A percentile compares a stretch with the other conserved stretches of the same genome.
phyloP scores from a whole-genome alignment of 192 early-diverging fungal species.

The Neocallimastix lanati region DNA sequence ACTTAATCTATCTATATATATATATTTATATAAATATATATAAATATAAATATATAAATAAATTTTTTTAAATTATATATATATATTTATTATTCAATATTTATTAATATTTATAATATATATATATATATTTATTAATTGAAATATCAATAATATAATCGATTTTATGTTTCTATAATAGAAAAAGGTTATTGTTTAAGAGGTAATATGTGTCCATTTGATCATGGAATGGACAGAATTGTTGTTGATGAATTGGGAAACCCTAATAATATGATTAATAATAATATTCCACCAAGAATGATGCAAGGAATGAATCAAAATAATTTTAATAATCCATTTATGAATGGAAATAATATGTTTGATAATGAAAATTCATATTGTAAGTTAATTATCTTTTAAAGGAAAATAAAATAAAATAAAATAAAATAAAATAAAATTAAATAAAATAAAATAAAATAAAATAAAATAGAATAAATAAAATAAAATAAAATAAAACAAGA shows the following conservation, averaged over 20 bases:
- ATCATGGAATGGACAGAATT: conserved; percentile 53
- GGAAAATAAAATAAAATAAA: too few relatives aligned
- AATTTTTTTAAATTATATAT: neutral
- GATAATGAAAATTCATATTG: neutral
- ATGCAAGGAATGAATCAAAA: neutral
- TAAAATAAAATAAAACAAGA: too few relatives aligned
- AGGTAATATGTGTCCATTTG: conserved; percentile 61
- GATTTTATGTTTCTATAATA: too few relatives aligned
- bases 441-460: too few relatives aligned
- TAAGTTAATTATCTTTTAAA: too few relatives aligned
- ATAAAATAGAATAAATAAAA: too few relatives aligned
- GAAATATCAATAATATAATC: too few relatives aligned
- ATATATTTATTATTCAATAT: too few relatives aligned
- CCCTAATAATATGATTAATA: neutral
- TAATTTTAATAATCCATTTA: neutral
- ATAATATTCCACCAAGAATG: neutral
- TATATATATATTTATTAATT: neutral
- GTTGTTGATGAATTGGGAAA: conserved; percentile 34
- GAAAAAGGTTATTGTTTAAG: conserved; percentile 64
- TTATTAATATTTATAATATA: too few relatives aligned
- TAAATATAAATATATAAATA: neutral
- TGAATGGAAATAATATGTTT: neutral
- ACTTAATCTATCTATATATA: too few relatives aligned
- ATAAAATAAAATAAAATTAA: too few relatives aligned
- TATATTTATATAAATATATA: too few relatives aligned